Evolutionary conservation across 768 basidiomycete species (phyloP).

Genomic region (Boletellus ananas): DNA sequence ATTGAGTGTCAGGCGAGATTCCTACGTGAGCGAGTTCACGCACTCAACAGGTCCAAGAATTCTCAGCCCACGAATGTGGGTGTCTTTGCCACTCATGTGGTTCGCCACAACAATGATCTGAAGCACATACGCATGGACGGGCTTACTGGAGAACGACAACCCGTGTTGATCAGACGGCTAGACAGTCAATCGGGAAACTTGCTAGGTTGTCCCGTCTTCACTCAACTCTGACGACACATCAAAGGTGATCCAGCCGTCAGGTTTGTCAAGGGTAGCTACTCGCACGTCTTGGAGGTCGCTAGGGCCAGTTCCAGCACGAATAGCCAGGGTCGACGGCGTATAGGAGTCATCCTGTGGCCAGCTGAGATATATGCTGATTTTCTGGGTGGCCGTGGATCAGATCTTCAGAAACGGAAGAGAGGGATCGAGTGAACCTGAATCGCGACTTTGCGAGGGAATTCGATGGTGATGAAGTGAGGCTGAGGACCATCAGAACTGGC

Average conservation of each 20-base stretch:
- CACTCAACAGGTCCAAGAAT: slow-evolving; percentile 87
- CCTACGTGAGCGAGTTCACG: slow-evolving; percentile 14
- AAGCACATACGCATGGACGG: slow-evolving; percentile 84
- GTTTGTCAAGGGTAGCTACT: slow-evolving; percentile 80
- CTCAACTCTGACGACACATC: slow-evolving; percentile 77
- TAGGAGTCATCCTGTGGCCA: slow-evolving; percentile 91
- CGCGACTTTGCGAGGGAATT: slow-evolving; percentile 86
- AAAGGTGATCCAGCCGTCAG: slow-evolving; percentile 91
- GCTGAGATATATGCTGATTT: slow-evolving; percentile 81
- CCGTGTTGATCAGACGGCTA: background rate
- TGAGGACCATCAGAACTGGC: slow-evolving; percentile 89
- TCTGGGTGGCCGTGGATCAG: slow-evolving; percentile 41
- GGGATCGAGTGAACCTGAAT: slow-evolving; percentile 61
- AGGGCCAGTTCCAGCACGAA: slow-evolving; percentile 88
- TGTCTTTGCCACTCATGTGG: slow-evolving; percentile 98
- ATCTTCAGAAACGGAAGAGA: background rate
- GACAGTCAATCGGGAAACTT: slow-evolving; percentile 27
- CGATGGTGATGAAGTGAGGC: slow-evolving; percentile 92
- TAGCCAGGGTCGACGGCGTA: slow-evolving; percentile 86
- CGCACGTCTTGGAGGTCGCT: slow-evolving; percentile 92
- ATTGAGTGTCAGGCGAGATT: slow-evolving; percentile 1
- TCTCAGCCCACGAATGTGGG: slow-evolving; percentile 88
- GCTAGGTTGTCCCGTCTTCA: slow-evolving; percentile 80
- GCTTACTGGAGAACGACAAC: slow-evolving; percentile 50
- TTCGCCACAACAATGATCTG: slow-evolving; percentile 90